Evolutionary conservation across 345 rosid species (phyloP).

Genomic region (Gossypium raimondii): DNA sequence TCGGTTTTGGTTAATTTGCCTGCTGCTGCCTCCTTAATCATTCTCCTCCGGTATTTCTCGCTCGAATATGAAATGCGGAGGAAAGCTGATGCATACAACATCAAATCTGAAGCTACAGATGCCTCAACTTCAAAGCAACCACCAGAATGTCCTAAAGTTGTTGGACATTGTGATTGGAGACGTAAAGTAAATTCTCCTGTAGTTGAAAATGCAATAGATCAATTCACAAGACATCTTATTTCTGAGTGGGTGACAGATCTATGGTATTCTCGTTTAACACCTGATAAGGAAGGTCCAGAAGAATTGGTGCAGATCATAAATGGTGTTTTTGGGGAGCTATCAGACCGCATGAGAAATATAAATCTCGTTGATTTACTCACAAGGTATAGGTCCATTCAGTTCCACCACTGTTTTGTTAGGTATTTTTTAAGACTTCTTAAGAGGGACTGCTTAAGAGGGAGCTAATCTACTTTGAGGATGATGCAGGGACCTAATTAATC

Average conservation of each 20-base stretch:
- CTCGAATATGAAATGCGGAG: constrained; percentile 77
- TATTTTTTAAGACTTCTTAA: constrained; percentile 9
- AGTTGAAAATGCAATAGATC: constrained; percentile 88
- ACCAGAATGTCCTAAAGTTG: constrained; percentile 39
- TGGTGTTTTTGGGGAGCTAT: constrained; percentile 74
- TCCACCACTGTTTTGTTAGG: constrained; percentile 7
- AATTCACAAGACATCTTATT: constrained; percentile 70
- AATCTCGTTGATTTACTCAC: constrained; percentile 87
- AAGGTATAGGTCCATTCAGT: constrained; percentile 41
- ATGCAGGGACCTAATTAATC: constrained; percentile 76
- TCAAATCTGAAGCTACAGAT: constrained; percentile 39
- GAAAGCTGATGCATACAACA: constrained; percentile 64
- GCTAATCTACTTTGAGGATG: constrained; percentile 36
- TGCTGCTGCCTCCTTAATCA: constrained; percentile 75
- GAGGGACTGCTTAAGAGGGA: constrained; percentile 19
- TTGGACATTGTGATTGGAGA: constrained; percentile 67
- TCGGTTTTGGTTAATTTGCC: constrained; percentile 93
- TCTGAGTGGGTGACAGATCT: constrained; percentile 93
- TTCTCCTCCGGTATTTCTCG: constrained; percentile 78
- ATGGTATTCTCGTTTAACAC: constrained; percentile 89
- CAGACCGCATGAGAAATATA: constrained; percentile 71
- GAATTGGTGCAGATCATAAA: constrained; percentile 72
- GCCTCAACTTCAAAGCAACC: constrained; percentile 36
- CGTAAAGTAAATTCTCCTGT: constrained; percentile 84
- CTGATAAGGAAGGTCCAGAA: constrained; percentile 88